A percentile compares a stretch with the other conserved stretches of the same genome.
phyloP scores from a whole-genome alignment of 2,329 filamentous ascomycete genomes.

The Zymoseptoria tritici region DNA sequence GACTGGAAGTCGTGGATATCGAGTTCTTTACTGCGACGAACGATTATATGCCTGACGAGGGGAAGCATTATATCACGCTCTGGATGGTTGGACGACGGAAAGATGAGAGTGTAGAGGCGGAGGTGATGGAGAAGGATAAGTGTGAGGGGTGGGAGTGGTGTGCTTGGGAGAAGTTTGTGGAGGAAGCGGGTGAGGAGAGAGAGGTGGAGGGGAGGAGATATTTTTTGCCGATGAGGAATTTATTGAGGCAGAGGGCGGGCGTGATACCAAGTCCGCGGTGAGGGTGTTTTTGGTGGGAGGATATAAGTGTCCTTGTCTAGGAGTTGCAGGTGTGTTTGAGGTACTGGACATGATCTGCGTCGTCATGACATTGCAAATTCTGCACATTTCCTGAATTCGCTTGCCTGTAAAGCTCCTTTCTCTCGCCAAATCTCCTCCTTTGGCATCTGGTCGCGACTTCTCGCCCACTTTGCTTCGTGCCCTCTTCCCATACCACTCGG shows the following conservation, averaged over 20 bases:
- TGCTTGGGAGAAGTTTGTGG: slow-evolving; percentile 41
- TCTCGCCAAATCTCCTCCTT: too few relatives aligned
- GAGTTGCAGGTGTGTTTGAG: too few relatives aligned
- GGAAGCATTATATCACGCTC: slow-evolving; percentile 68
- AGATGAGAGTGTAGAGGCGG: slow-evolving; percentile 43
- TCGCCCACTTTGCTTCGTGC: too few relatives aligned
- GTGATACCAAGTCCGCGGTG: slow-evolving; percentile 4
- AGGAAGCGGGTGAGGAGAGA: slow-evolving; percentile 16
- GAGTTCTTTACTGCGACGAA: slow-evolving; percentile 58
- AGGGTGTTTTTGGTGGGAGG: not conserved
- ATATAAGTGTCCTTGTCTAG: too few relatives aligned
- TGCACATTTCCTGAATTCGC: too few relatives aligned
- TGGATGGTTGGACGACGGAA: slow-evolving; percentile 53
- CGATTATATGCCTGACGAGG: slow-evolving; percentile 52
- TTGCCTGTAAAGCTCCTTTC: too few relatives aligned
- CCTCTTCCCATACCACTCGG: too few relatives aligned
- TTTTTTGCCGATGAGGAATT: slow-evolving; percentile 43
- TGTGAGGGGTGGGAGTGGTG: slow-evolving; percentile 50
- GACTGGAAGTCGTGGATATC: slow-evolving; percentile 47
- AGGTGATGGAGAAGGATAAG: slow-evolving; percentile 44
- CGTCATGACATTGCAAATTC: too few relatives aligned
- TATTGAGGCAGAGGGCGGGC: slow-evolving; percentile 36
- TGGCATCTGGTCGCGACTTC: too few relatives aligned
- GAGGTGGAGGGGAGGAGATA: slow-evolving; percentile 28
- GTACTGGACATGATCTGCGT: too few relatives aligned